phyloP scores from a whole-genome alignment of 225 moss, liverwort and hornwort species.

The Pleurozium schreberi region DNA sequence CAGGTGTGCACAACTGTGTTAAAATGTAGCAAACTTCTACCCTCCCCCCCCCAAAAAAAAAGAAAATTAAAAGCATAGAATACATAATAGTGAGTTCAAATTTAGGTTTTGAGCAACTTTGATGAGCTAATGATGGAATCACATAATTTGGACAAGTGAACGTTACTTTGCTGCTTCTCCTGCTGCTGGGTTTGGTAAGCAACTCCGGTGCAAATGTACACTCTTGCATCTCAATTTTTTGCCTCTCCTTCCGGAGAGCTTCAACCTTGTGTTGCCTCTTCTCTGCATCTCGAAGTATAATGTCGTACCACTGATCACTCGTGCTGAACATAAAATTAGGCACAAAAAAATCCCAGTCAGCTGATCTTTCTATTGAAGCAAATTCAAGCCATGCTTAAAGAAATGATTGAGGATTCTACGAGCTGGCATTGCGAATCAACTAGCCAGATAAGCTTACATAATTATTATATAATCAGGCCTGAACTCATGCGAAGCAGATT shows the following conservation, averaged over 20 bases:
- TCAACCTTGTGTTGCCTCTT: conserved; percentile 61
- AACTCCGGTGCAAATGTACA: conserved; percentile 81
- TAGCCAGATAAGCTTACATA: neutral
- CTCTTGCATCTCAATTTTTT: conserved; percentile 70
- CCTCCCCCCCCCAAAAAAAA: too few relatives aligned
- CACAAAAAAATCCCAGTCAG: neutral
- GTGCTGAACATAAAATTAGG: conserved; percentile 27
- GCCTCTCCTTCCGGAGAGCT: conserved; percentile 48
- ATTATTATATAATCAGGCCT: neutral
- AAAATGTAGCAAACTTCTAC: neutral
- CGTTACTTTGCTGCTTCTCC: conserved; percentile 27
- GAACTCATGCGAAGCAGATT: neutral
- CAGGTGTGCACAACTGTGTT: too few relatives aligned
- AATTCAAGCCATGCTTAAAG: neutral
- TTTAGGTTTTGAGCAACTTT: neutral
- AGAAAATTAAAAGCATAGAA: neutral
- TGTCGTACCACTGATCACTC: conserved; percentile 68
- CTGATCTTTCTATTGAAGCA: neutral
- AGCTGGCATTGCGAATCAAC: neutral
- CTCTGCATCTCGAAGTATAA: conserved; percentile 46
- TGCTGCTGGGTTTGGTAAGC: conserved; percentile 14
- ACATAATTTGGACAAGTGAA: neutral
- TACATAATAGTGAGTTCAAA: neutral
- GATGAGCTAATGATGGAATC: neutral
- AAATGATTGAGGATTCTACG: neutral